A percentile compares a stretch with the other conserved stretches of the same genome.
phyloP scores from a whole-genome alignment of 2,329 filamentous ascomycete species.

The Nigrospora sphaerica region DNA sequence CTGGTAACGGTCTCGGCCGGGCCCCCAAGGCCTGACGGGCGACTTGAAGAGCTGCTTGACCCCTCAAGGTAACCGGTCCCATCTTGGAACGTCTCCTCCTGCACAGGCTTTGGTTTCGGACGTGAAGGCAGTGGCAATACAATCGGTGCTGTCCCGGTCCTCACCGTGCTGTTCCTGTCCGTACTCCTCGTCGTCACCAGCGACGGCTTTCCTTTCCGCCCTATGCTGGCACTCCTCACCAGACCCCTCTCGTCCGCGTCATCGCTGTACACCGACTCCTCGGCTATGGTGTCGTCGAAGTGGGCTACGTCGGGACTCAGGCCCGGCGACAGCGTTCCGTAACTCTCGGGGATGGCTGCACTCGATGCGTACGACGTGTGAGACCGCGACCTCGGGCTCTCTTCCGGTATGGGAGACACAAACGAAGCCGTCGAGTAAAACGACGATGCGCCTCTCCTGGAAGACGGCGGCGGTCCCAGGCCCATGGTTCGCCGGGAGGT shows the following conservation, averaged over 20 bases:
- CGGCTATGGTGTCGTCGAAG: constrained; percentile 41
- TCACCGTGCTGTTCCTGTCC: constrained; percentile 27
- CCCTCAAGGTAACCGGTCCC: constrained; percentile 40
- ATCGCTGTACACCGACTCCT: constrained; percentile 38
- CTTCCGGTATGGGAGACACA: constrained; percentile 71
- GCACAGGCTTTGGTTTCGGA: constrained; percentile 29
- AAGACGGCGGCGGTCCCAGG: constrained; percentile 53
- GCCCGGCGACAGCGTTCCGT: constrained; percentile 44
- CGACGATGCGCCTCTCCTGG: constrained; percentile 53
- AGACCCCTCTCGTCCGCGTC: constrained; percentile 48
- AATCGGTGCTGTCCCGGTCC: constrained; percentile 12
- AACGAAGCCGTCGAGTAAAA: constrained; percentile 60
- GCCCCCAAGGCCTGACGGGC: constrained; percentile 9
- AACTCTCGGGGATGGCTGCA: constrained; percentile 63
- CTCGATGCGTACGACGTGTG: constrained; percentile 65
- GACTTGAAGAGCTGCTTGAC: constrained; percentile 39
- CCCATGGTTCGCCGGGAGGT: constrained; percentile 41
- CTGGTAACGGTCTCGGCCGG: too few species aligned
- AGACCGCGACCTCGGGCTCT: constrained; percentile 50
- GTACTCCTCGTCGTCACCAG: constrained; percentile 39
- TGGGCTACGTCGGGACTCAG: constrained; percentile 40
- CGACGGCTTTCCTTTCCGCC: constrained; percentile 51
- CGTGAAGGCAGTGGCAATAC: constrained; percentile 11
- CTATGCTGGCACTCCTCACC: constrained; percentile 55
- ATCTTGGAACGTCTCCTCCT: constrained; percentile 29